Base-by-base conservation (phyloP, 345 rosid species). In the Salix udensis region DNA sequence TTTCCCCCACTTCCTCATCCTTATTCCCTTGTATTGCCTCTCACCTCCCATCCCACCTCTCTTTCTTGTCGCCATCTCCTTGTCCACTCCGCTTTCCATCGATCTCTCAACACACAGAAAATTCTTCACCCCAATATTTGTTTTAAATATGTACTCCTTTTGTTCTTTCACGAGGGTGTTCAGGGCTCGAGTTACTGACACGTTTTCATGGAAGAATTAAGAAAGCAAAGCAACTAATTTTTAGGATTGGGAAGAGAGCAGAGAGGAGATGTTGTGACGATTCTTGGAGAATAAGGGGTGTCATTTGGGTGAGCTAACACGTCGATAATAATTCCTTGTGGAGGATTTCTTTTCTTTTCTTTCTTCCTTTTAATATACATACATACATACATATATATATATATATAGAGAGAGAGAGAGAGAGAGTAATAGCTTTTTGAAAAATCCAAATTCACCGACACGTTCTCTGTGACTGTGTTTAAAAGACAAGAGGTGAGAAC, bases 1-100 rank as follows among this genome's bases (percentile, higher is more conserved):
- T 80, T 96, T 96, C 0, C 99, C 99, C 99, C 99, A 96, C 90
- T 96, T 96, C 83, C 99, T 87, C 99, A 96, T 96, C 94, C 99
- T 90, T 79, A 96, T 96, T 67, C 99, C 99, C 79, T 96, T 96
- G 82, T 87, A 96, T 3, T 84, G 88, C 77, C 90, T 85, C 70
- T 87, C 93, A 30, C 82, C 74, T 26, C 68, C 80, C 62, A 62
- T 67, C 16, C 75, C 75, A 10, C 76, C 78, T 75, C 83, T 78
- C 74, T 87, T 86, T 75, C 88, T 82, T 53, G 85, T 34, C 69
- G 65, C 66, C 52, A 52, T 53, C 70, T 48, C 78, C 40, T 70
- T 64, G 50, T 79, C 73, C 70, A 65, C 46, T 60, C 70, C 28
- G 19, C 24, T 69, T 73, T 81, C 82, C 82, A 79, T 74, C 40